Conservation (phyloP, 2,329 filamentous ascomycete genomes). For the Pseudogymnoascus sp. region DNA sequence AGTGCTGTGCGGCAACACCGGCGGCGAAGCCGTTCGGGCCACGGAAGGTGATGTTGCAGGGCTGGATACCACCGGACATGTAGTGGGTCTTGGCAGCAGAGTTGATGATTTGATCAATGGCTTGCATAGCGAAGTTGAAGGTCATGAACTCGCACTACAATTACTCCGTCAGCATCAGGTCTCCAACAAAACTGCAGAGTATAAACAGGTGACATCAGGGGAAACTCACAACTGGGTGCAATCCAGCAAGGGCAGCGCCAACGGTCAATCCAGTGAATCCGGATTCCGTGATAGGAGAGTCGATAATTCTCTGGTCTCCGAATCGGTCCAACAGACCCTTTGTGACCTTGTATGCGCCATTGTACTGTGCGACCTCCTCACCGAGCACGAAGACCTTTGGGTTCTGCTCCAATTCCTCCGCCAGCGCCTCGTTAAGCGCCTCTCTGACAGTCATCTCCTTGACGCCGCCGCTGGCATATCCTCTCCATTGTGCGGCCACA, state of each 20-base stretch:
- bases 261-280: slow-evolving; percentile 91
- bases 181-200: background rate
- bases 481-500: slow-evolving; percentile 25
- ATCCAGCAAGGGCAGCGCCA: slow-evolving; percentile 86
- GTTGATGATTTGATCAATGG: slow-evolving; percentile 99
- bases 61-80: slow-evolving; percentile 99
- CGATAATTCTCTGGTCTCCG: slow-evolving; percentile 93
- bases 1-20: slow-evolving; percentile 95
- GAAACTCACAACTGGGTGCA: slow-evolving; percentile 81
- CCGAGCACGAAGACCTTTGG: slow-evolving; percentile 92
- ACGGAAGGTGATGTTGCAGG: slow-evolving; percentile 99
- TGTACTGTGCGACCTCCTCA: slow-evolving; percentile 99
- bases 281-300: slow-evolving; percentile 96
- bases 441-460: slow-evolving; percentile 98
- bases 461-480: slow-evolving; percentile 39
- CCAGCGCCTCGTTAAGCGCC: slow-evolving; percentile 93
- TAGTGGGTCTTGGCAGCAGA: slow-evolving; percentile 98
- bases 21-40: slow-evolving; percentile 96
- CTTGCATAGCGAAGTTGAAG: slow-evolving; percentile 99
- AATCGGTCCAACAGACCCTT: slow-evolving; percentile 96
- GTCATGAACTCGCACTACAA: slow-evolving; percentile 97
- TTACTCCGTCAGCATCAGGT: slow-evolving; percentile 14
- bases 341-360: slow-evolving; percentile 99
- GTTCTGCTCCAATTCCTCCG: slow-evolving; percentile 92
- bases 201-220: background rate